phyloP scores from a whole-genome alignment of 345 rosid species.

The Noccaea bulbosa region DNA sequence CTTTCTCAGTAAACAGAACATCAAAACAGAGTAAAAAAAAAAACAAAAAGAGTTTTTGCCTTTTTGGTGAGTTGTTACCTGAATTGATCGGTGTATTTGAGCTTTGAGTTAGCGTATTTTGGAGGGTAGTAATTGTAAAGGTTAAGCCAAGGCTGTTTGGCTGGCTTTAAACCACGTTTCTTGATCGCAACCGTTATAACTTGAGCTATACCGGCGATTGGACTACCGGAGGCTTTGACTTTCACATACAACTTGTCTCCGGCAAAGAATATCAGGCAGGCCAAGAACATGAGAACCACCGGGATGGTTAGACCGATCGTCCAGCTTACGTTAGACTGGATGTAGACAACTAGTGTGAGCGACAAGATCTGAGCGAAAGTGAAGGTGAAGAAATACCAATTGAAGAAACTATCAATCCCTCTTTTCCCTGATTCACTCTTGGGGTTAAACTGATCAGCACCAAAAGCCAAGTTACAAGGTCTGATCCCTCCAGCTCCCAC shows the following conservation, averaged over 20 bases:
- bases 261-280: slow-evolving; percentile 55
- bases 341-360: slow-evolving; percentile 66
- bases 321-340: slow-evolving; percentile 82
- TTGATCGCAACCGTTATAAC: slow-evolving; percentile 58
- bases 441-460: slow-evolving; percentile 81
- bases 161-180: slow-evolving; percentile 54
- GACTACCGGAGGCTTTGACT: slow-evolving; percentile 76
- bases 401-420: slow-evolving; percentile 81
- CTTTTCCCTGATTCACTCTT: slow-evolving; percentile 65
- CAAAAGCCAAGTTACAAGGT: slow-evolving; percentile 81
- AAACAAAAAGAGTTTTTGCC: too few species aligned
- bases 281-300: slow-evolving; percentile 61
- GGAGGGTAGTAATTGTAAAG: slow-evolving; percentile 45
- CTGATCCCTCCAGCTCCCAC: slow-evolving; percentile 79
- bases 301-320: slow-evolving; percentile 75
- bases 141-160: slow-evolving; percentile 50
- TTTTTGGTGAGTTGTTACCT: slow-evolving; percentile 23
- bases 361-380: slow-evolving; percentile 76
- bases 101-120: slow-evolving; percentile 44
- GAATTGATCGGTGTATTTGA: slow-evolving; percentile 46
- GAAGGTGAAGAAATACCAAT: slow-evolving; percentile 85
- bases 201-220: slow-evolving; percentile 61
- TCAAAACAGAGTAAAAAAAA: background rate
- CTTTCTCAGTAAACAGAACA: slow-evolving; percentile 19
- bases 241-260: slow-evolving; percentile 73